A percentile compares a stretch with the other conserved stretches of the same genome.
Conservation (phyloP, 2,329 filamentous ascomycete species). For the Colletotrichum endophyticum region DNA sequence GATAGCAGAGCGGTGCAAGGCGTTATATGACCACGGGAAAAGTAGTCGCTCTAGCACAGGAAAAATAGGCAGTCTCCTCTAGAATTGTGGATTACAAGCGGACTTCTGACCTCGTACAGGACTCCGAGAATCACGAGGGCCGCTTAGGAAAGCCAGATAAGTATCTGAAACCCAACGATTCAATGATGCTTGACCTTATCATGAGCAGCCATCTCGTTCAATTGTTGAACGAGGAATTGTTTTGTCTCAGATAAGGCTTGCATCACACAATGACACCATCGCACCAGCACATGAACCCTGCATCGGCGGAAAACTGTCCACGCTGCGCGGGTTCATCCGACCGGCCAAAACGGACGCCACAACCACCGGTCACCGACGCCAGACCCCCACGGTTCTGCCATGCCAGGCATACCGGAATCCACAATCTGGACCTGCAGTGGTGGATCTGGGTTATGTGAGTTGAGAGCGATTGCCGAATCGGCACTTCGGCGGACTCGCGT, state of each 20-base stretch:
- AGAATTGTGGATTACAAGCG: neutral
- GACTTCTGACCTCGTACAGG: neutral
- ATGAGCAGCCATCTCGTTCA: neutral
- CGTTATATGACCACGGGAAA: too few species aligned
- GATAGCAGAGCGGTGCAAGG: too few species aligned
- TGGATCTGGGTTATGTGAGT: neutral
- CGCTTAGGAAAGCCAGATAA: neutral
- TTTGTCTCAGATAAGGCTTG: neutral
- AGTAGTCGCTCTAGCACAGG: too few species aligned
- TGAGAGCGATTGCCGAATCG: neutral
- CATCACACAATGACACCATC: neutral
- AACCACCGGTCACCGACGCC: neutral
- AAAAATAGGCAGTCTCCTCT: neutral
- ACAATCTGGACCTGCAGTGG: neutral
- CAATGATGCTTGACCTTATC: neutral
- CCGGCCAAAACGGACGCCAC: neutral
- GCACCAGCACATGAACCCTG: neutral
- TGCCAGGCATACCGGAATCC: too few species aligned
- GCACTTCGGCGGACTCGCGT: neutral
- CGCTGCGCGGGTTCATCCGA: neutral
- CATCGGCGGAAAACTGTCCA: neutral
- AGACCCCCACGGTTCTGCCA: neutral
- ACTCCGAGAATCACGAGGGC: neutral
- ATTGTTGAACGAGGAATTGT: neutral
- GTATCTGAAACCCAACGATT: neutral